These are phyloP conservation scores for Erysimum cheiri DNA, from an alignment of 441 rosid species.

Conservation along the genomic window DNA sequence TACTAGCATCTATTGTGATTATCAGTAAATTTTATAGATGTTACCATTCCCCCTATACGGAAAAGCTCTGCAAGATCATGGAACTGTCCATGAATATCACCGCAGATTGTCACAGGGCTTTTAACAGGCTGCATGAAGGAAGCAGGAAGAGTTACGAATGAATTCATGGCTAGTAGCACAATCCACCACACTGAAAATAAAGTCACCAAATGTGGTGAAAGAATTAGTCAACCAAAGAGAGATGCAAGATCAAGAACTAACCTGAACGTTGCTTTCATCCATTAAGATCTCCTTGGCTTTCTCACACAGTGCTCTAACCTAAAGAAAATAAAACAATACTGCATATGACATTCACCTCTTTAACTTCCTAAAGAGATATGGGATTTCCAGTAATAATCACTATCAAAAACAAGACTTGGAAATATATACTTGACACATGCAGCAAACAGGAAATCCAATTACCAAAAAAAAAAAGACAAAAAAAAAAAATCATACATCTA, in stretches of 20 bases:
- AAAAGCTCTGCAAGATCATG: conserved; percentile 98
- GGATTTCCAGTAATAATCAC: conserved; percentile 4
- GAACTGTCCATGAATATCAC: conserved; percentile 93
- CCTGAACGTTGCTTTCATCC: conserved; percentile 88
- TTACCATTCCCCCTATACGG: conserved; percentile 93
- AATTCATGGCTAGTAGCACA: conserved; percentile 10
- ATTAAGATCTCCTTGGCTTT: conserved; percentile 80
- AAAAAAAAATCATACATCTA: background rate
- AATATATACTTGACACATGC: conserved; percentile 3
- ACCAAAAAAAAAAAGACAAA: background rate
- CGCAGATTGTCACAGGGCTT: conserved; percentile 93
- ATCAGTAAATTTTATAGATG: conserved; percentile 3
- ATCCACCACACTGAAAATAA: conserved; percentile 14
- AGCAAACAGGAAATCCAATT: conserved; percentile 10
- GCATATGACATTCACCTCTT: conserved; percentile 21
- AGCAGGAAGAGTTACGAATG: conserved; percentile 9
- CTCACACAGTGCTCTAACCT: conserved; percentile 73
- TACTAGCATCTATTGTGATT: background rate
- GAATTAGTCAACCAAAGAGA: conserved; percentile 5
- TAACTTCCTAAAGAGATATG: conserved; percentile 10
- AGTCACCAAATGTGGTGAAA: conserved; percentile 7
- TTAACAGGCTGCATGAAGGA: conserved; percentile 75
- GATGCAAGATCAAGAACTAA: conserved; percentile 30
- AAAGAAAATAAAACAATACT: conserved; percentile 26
- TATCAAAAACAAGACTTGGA: conserved; percentile 6